phyloP scores from a whole-genome alignment of 805 yeast species.

The Vanderwaltozyma polyspora region DNA sequence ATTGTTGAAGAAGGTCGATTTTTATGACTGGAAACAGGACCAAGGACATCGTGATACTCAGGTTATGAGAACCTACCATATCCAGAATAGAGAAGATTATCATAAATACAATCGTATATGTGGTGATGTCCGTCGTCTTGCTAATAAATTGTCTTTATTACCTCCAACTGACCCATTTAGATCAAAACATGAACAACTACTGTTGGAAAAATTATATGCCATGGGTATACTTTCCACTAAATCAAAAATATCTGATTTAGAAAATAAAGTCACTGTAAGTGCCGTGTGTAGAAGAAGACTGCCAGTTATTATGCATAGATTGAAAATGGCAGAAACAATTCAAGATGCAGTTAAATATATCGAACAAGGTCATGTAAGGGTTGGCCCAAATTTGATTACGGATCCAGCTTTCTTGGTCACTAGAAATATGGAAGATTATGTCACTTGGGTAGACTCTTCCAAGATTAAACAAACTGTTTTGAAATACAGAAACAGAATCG shows the following conservation, averaged over 20 bases:
- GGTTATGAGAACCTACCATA: conserved; percentile 88
- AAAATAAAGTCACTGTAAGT: conserved; percentile 83
- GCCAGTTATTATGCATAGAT: conserved; percentile 87
- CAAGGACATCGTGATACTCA: conserved; percentile 91
- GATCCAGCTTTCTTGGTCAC: conserved; percentile 94
- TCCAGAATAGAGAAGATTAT: conserved; percentile 91
- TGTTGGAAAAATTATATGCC: conserved; percentile 74
- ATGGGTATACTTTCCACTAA: conserved; percentile 88
- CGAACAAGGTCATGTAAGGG: conserved; percentile 96
- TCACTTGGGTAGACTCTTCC: conserved; percentile 95
- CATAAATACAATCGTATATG: conserved; percentile 87
- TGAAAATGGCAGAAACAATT: conserved; percentile 86
- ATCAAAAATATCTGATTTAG: conserved; percentile 83
- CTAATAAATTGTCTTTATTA: conserved; percentile 72
- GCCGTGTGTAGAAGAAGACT: conserved; percentile 86
- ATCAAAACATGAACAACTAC: conserved; percentile 73
- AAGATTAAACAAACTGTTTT: conserved; percentile 85
- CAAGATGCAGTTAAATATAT: conserved; percentile 83
- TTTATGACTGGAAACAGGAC: conserved; percentile 96
- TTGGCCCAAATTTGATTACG: conserved; percentile 90
- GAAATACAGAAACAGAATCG: conserved; percentile 69
- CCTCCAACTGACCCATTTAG: conserved; percentile 84
- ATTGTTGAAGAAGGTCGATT: conserved; percentile 87
- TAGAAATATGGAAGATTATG: conserved; percentile 86
- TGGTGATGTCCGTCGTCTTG: conserved; percentile 81